Base-by-base conservation (phyloP, 2,329 filamentous ascomycete genomes). In the Penicillium sp. region DNA sequence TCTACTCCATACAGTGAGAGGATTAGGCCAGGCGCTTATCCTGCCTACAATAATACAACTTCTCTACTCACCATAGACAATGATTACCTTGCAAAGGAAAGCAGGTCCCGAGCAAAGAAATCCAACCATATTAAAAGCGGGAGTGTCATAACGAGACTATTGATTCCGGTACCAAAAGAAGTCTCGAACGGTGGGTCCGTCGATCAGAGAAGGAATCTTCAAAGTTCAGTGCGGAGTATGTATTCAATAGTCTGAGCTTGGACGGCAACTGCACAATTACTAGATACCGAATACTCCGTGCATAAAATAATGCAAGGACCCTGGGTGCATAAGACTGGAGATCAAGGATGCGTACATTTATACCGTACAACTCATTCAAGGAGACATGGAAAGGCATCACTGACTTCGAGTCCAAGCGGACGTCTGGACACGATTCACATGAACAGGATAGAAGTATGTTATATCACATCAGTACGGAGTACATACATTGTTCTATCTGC, bases 231-330 rank as follows among this genome's bases (percentile, higher is more conserved):
- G n/a, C n/a, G n/a, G n/a, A n/a, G n/a, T n/a, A n/a, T n/a, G n/a
- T n/a, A 57, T 51, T 58, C 56, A 57, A 58, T 60, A 60, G 57
- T 52, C 41, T 27, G 13, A 10, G 28, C 18, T 31, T 31, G 3
- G 18, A 41, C 13, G 18, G 14, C 22, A 3, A 25, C 22, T 25
- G 22, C 22, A 25, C 22, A 25, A 25, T 25, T 25, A 25, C 22
- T n/a, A n/a, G n/a, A 25, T 5, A 22, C 19, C 5, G 22, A 25
- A 25, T 25, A 22, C 19, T 22, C 19, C 19, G 22, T 25, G 8
- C 22, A 25, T 25, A 25, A 25, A 25, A 25, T 25, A 25, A 25
- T 25, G 22, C 29, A 31, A 31, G 29, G 29, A 31, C 29, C 29
- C 22, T 25, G n/a, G n/a, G n/a, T n/a, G 5, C 22, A 25, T 25